Evolutionary conservation across 371 early-diverging fungal genomes (phyloP), one percentile per base, ranked within the genome.

Genomic region (Circinella minor): DNA sequence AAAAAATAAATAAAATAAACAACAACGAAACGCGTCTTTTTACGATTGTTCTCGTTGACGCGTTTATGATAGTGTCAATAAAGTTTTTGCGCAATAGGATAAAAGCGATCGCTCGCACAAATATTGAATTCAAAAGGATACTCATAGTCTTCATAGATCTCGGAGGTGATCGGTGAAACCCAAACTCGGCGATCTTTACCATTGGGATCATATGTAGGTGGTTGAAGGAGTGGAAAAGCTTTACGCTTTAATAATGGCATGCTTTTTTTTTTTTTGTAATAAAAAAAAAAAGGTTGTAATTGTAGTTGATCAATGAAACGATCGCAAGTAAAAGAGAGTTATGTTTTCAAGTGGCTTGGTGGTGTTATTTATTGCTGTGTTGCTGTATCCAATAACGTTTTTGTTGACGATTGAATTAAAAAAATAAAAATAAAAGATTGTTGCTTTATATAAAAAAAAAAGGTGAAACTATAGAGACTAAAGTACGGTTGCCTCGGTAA

Each of bases 91-190:
- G 51, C 48, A 38, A 54, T 47, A 60, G 68, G 43, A 43, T 43
- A n/a, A 20, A 43, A 75, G 57, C 48, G 38, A 69, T 57, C 59
- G 54, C 61, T 59, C 5, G 46, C 34, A 20, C 34, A 38, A 14
- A 61, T 43, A 4, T 37, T 27, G 4, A 4, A 37, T 39, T 39
- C 14, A 39, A 37, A 57, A 49, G 61, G 57, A 57, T 57, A 57
- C 57, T 57, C 27, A 55, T 27, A 96, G 69, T 87, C 87, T 36
- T 81, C 77, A 66, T 95, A 95, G 74, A 93, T 88, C 80, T 96
- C 97, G 54, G 92, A 89, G 4, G 95, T 94, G 71, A 88, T 87
- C 15, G 89, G 80, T 74, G 93, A 90, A 74, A 91, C 85, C 87
- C 88, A 96, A 36, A 95, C 95, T 63, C 86, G 83, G 14, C 75